Percentiles rank a stretch among this genome's conserved stretches.
phyloP scores from a whole-genome alignment of 345 rosid species.

The Turritis glabra region DNA sequence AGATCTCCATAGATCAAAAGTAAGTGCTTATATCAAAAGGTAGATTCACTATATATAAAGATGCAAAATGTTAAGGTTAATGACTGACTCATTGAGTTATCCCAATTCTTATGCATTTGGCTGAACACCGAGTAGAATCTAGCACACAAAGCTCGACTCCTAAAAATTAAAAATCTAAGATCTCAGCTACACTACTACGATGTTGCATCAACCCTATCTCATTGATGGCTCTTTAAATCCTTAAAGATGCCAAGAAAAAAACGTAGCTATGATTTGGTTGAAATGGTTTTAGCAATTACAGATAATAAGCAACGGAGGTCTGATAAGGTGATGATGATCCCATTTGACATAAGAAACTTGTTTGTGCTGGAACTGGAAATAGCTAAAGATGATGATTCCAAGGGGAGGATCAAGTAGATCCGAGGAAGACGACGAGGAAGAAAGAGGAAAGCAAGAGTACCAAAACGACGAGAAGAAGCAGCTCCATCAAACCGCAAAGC shows the following conservation, averaged over 20 bases:
- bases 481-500: slow-evolving; percentile 34
- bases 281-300: background rate
- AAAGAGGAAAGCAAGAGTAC: slow-evolving; percentile 36
- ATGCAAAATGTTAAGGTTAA: background rate
- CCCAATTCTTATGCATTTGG: slow-evolving; percentile 77
- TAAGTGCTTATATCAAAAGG: slow-evolving; percentile 33
- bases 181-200: slow-evolving; percentile 6
- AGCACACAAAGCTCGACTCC: slow-evolving; percentile 22
- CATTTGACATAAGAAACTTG: background rate
- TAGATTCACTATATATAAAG: background rate
- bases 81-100: background rate
- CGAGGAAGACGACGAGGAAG: slow-evolving; percentile 18
- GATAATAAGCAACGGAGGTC: background rate
- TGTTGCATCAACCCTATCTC: background rate
- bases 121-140: slow-evolving; percentile 31
- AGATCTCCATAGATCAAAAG: slow-evolving; percentile 74
- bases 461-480: slow-evolving; percentile 29
- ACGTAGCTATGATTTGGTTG: background rate
- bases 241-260: background rate
- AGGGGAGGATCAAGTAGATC: background rate
- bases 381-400: background rate
- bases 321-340: slow-evolving; percentile 6
- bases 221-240: background rate
- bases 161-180: background rate
- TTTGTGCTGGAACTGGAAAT: background rate